phyloP scores from a whole-genome alignment of 2,329 filamentous ascomycete genomes.

The Sarocladium kiliense region DNA sequence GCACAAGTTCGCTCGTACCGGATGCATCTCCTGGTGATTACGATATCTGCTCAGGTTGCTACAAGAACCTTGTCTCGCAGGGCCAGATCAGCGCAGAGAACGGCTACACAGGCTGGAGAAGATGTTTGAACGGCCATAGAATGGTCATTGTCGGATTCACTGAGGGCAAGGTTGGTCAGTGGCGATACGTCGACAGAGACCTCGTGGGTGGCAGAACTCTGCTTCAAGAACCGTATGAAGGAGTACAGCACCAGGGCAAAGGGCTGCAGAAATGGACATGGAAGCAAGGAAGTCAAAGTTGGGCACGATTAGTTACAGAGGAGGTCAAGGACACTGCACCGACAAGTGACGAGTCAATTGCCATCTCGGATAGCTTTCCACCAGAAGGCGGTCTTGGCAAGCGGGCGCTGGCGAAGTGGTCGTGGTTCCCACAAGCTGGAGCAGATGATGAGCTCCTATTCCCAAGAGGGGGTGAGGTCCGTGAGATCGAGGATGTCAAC shows the following conservation, averaged over 20 bases:
- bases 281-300: constrained; percentile 30
- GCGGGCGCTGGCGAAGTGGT: constrained; percentile 62
- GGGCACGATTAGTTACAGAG: constrained; percentile 43
- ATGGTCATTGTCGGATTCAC: constrained; percentile 79
- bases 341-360: constrained; percentile 19
- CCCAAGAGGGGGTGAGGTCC: constrained; percentile 75
- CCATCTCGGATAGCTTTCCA: constrained; percentile 48
- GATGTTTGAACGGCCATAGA: constrained; percentile 74
- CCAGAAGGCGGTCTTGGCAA: constrained; percentile 70
- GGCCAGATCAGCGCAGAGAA: constrained; percentile 69
- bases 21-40: constrained; percentile 65
- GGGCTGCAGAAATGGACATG: constrained; percentile 49
- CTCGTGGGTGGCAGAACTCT: constrained; percentile 73
- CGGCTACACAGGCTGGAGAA: constrained; percentile 74
- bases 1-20: constrained; percentile 47
- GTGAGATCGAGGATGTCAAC: constrained; percentile 81
- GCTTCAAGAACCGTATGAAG: constrained; percentile 48
- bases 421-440: constrained; percentile 65
- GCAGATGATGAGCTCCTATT: constrained; percentile 76
- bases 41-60: constrained; percentile 78
- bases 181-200: constrained; percentile 63
- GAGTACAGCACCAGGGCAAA: constrained; percentile 23
- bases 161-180: constrained; percentile 60
- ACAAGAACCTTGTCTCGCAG: constrained; percentile 58
- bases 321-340: constrained; percentile 44